Evolutionary conservation across 164 flowering plant genomes (phyloP), one percentile per base, ranked within the genome.

Genomic region (Akebia trifoliata): DNA sequence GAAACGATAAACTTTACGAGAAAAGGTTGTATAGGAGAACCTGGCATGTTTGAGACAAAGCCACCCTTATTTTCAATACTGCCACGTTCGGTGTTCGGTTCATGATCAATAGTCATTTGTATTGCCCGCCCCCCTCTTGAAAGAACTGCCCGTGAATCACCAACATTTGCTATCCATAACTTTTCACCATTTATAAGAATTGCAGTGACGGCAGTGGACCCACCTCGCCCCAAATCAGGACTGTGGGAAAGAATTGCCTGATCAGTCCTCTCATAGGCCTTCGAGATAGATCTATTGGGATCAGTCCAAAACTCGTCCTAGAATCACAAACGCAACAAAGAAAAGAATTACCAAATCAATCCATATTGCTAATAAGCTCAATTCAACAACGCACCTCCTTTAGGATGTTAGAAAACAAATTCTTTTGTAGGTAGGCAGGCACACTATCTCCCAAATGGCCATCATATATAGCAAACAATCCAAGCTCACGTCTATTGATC

Each of bases 151-250:
- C 96, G 76, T 10, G 96, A 85, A 70, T 87, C 96, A 26, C 96
- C 96, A 62, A 87, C 83, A 79, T 87, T 85, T 40, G 92, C 95
- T 25, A 87, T 65, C 95, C 90, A 87, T 37, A 87, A 60, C 62
- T 75, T 76, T 49, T 50, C 70, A 4, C 85, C 81, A 59, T 87
- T 57, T 54, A 87, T 59, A 24, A 83, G 76, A 62, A 87, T 83
- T 31, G 90, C 95, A 56, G 91, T 87, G 21, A 87, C 95, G n/a
- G 95, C 95, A 44, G 95, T 87, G 43, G 92, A 87, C 18, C 95
- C 95, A 31, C 92, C 95, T 55, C 83, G 67, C 17, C 92, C 95
- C 67, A 87, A 62, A 51, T 85, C 91, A 31, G 87, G 80, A 57
- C 54, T 81, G 47, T 82, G 84, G 2, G 85, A 67, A 35, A 87